These are phyloP conservation scores for Tricholoma hemisulphureum DNA, from an alignment of 768 basidiomycete genomes.

Conservation along the genomic window DNA sequence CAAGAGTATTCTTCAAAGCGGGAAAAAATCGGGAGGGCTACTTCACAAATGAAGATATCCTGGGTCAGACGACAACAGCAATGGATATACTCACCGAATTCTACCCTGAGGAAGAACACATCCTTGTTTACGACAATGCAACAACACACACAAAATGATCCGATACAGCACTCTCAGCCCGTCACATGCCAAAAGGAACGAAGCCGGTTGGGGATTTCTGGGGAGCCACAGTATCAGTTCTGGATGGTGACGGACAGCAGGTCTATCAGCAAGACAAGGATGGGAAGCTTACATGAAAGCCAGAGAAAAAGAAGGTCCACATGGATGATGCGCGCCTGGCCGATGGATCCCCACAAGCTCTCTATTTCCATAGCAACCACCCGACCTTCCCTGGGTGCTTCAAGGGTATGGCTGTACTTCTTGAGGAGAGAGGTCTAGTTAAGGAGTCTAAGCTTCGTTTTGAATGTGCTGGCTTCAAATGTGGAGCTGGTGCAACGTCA, in stretches of 20 bases:
- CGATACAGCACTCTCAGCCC: background rate
- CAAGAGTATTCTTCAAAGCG: background rate
- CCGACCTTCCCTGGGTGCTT: background rate
- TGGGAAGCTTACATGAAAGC: background rate
- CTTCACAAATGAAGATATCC: background rate
- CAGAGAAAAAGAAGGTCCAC: background rate
- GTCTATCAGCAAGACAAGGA: background rate
- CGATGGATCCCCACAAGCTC: background rate
- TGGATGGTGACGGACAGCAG: background rate
- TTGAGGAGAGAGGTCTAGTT: background rate
- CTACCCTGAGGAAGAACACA: background rate
- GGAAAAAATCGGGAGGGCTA: constrained; percentile 3
- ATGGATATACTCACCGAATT: background rate
- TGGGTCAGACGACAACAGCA: background rate
- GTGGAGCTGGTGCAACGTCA: background rate
- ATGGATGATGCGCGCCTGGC: background rate
- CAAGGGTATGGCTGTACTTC: background rate
- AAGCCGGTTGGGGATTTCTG: background rate
- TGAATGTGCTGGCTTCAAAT: background rate
- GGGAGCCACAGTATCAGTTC: background rate
- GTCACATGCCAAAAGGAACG: background rate
- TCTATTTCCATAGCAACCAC: background rate
- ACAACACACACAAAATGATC: constrained; percentile 11
- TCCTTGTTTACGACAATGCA: background rate
- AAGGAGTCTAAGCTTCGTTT: background rate